These are phyloP conservation scores for Arabis hirsuta DNA, from an alignment of 345 rosid genomes.

Conservation along the genomic window DNA sequence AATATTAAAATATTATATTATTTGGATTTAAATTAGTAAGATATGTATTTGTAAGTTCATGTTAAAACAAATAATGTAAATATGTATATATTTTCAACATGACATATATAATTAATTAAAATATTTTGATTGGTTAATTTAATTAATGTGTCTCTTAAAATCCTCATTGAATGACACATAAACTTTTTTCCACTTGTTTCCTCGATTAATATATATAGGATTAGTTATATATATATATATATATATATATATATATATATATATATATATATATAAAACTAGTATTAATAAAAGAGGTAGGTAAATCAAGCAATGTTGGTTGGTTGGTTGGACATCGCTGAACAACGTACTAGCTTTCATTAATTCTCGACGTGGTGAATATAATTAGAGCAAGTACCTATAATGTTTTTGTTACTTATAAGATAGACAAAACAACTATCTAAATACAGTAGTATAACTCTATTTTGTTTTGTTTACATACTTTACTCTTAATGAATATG, in stretches of 20 bases:
- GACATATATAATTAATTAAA: no score
- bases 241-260: background rate
- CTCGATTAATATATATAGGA: no score
- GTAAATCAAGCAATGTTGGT: slow-evolving; percentile 28
- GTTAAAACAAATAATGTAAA: no score
- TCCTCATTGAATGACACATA: no score
- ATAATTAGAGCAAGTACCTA: slow-evolving; percentile 27
- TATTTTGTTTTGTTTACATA: slow-evolving; percentile 2
- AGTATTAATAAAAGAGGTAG: slow-evolving; percentile 5
- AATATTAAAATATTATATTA: no score
- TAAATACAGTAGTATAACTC: background rate
- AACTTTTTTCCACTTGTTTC: no score
- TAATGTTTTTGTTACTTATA: slow-evolving; percentile 21
- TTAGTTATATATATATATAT: background rate
- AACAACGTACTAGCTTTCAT: slow-evolving; percentile 27
- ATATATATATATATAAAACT: background rate
- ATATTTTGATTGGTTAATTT: no score
- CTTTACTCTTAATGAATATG: slow-evolving; percentile 9
- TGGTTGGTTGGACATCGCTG: slow-evolving; percentile 34
- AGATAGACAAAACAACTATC: slow-evolving; percentile 20
- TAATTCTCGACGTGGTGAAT: slow-evolving; percentile 19
- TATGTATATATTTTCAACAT: no score
- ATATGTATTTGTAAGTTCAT: no score
- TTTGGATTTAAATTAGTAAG: no score
- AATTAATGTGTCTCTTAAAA: no score